Evolutionary conservation across 2,329 filamentous ascomycete species (phyloP), one percentile per base, ranked within the genome.

Genomic region (Colletotrichum orbiculare): DNA sequence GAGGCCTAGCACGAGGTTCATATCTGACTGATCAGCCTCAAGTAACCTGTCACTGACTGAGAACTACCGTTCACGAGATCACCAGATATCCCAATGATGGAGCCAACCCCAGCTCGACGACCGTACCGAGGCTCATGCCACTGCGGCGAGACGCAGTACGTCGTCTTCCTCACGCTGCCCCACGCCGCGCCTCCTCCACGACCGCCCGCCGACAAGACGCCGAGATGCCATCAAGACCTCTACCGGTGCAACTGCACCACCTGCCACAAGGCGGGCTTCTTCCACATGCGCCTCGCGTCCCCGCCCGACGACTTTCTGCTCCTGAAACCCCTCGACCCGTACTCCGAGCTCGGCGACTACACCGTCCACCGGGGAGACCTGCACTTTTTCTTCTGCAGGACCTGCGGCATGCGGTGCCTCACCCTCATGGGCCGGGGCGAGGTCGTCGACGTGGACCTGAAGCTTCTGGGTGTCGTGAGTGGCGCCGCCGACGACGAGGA

Each of bases 191-290:
- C 62, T 12, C 62, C 57, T n/a, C 45, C 57, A 17, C 62, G 62
- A 2, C 43, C 62, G 60, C 39, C 57, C 25, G 45, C n/a, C 8
- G 46, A 25, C 33, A 49, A 48, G 4, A 41, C 46, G 9, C 59
- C 72, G 73, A 54, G 69, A 45, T n/a, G 64, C 13, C 52, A 63
- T 42, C 73, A 76, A 60, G 53, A 66, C 55, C 60, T 79, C 61
- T 75, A 78, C 73, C 73, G 78, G 67, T 85, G 82, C 75, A 85
- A 85, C 67, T 85, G 82, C 71, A 79, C 73, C 10, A 77, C 79
- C 10, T 85, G 82, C 71, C 79, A 83, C 53, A 85, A 85, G 68
- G 75, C 79, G 66, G 78, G 77, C 12, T 75, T 80, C 63, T 79
- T 83, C 67, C 82, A 85, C 69, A 71, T 81, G 48, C 79, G 82